Base-by-base conservation (phyloP, 2,329 filamentous ascomycete species). In the Lecanosticta acicola region DNA sequence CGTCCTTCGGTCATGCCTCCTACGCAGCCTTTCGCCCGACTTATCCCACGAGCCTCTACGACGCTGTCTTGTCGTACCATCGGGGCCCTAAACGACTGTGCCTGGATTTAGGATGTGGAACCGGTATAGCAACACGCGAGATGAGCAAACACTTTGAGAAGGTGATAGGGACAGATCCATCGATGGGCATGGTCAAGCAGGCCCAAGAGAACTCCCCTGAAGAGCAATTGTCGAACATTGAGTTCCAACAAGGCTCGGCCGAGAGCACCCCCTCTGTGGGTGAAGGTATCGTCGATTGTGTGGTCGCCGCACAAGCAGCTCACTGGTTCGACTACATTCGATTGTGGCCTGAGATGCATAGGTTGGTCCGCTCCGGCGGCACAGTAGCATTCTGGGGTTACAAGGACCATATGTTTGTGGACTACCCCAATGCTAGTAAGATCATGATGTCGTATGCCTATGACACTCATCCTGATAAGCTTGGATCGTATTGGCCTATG, bases 351-450 rank as follows among this genome's bases (percentile, higher is more conserved):
- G 74, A 78, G 56, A 60, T 84, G 46, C 66, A 66, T 8, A 70
- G 78, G 10, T 72, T 80, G 5, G 65, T 83, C 33, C 70, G 74
- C 39, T 61, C 63, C 1, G 76, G 76, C 11, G 80, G 79, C 13
- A 78, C 77, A 0, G 55, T 84, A n/a, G 79, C 79, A 0, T 80
- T 81, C 59, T 83, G 76, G 77, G 80, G 79, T 1, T 84, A 84
- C 63, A 80, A 78, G 57, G 81, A 84, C 63, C 79, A 77, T 57
- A 68, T 80, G 26, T 71, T 84, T 41, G 64, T 80, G 13, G 73
- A 76, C 17, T 71, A 71, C 52, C 72, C 75, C 4, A 56, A 59
- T 26, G 77, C 78, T 13, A 80, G 75, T 18, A 59, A 60, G 36
- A 69, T 83, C 18, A 69, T 83, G 58, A 67, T 78, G 57, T 63